Evolutionary conservation across 345 rosid genomes (phyloP).

Genomic region (Eucalyptus urophylla): DNA sequence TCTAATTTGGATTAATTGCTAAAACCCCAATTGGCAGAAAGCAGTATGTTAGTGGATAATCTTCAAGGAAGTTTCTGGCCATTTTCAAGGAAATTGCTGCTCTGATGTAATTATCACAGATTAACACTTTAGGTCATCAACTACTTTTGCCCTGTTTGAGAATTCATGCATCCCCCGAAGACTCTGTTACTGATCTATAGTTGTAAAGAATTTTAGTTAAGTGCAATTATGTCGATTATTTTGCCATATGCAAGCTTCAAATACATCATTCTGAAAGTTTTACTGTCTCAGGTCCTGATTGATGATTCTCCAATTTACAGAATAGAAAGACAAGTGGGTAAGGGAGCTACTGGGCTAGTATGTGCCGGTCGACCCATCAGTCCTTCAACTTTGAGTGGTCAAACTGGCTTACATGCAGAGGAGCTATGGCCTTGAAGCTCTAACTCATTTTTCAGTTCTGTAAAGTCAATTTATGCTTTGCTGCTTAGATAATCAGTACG

Average conservation of each 20-base stretch:
- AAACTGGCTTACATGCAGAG: constrained; percentile 13
- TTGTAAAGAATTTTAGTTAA: not conserved
- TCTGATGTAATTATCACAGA: not conserved
- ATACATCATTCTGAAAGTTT: not conserved
- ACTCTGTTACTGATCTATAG: accelerated
- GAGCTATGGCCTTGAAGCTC: constrained; percentile 4
- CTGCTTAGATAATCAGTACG: not conserved
- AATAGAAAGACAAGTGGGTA: constrained; percentile 38
- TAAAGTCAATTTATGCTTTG: not conserved
- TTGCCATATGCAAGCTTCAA: not conserved
- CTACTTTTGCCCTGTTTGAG: not conserved
- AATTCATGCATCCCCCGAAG: not conserved
- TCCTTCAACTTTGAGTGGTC: constrained; percentile 2
- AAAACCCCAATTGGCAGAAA: not conserved
- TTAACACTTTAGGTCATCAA: not conserved
- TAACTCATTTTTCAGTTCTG: not conserved
- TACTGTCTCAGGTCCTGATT: constrained; percentile 28
- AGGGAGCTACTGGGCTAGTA: constrained; percentile 60
- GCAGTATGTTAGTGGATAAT: not conserved
- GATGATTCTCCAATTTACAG: constrained; percentile 44
- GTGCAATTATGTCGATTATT: not conserved
- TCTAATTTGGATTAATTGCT: not conserved
- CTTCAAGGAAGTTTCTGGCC: not conserved
- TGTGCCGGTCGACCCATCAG: constrained; percentile 36
- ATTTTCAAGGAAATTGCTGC: not conserved